Evolutionary conservation across 176 grass and related monocot species (phyloP).

Genomic region (Leersia perrieri): DNA sequence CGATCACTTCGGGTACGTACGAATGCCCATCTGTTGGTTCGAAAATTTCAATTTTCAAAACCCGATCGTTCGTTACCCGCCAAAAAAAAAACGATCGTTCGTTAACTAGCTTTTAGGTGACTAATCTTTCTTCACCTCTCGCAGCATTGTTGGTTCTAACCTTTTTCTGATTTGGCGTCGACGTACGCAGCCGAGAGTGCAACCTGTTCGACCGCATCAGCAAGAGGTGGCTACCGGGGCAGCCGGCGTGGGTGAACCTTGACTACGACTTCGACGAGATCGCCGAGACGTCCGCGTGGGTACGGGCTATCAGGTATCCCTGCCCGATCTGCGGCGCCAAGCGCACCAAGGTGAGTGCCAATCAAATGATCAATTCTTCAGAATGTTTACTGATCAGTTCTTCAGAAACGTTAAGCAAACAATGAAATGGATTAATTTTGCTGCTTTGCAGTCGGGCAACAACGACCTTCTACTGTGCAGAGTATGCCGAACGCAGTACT

Average conservation of each 20-base stretch:
- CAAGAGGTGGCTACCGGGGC: neutral
- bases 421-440: neutral
- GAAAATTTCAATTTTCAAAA: no score
- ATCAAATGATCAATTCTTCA: neutral
- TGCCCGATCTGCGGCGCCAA: conserved; percentile 20
- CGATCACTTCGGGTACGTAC: conserved; percentile 9
- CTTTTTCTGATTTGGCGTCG: neutral
- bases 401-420: no score
- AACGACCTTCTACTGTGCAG: conserved; percentile 59
- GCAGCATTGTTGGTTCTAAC: neutral
- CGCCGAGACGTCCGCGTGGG: neutral
- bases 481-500: conserved; percentile 50
- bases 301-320: conserved; percentile 3
- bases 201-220: conserved; percentile 9
- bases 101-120: no score
- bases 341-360: neutral
- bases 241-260: neutral
- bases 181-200: conserved; percentile 9
- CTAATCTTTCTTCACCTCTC: neutral
- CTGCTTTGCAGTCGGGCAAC: conserved; percentile 34
- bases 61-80: no score
- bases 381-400: neutral
- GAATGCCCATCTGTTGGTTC: no score
- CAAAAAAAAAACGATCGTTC: no score
- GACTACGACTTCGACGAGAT: neutral